phyloP scores from a whole-genome alignment of 164 flowering plant species.

The Vitis riparia region DNA sequence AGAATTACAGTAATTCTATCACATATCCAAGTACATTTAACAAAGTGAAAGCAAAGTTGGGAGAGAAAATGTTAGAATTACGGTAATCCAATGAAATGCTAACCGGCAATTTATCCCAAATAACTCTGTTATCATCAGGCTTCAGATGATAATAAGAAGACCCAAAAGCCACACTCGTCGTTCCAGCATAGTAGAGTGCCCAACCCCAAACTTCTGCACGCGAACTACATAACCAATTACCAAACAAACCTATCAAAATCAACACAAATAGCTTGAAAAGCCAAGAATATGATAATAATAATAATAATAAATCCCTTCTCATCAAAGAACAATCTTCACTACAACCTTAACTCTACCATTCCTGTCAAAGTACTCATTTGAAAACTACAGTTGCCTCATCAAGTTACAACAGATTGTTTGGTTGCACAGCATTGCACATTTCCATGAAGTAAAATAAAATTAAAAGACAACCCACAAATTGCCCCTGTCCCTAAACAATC shows the following conservation, averaged over 20 bases:
- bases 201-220: constrained; percentile 55
- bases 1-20: no score
- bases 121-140: constrained; percentile 48
- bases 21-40: neutral
- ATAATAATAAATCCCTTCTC: neutral
- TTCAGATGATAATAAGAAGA: constrained; percentile 68
- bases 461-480: no score
- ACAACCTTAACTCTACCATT: no score
- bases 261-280: neutral
- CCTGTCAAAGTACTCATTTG: no score
- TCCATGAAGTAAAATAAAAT: no score
- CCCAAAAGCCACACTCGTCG: constrained; percentile 48
- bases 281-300: neutral
- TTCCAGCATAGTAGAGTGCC: constrained; percentile 50
- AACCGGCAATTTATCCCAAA: constrained; percentile 62
- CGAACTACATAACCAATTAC: constrained; percentile 28
- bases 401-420: no score
- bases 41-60: neutral
- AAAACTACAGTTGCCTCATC: no score
- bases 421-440: no score
- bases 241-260: neutral
- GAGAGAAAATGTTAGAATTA: neutral
- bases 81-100: constrained; percentile 1
- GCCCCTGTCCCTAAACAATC: no score
- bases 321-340: neutral